Conservation (phyloP, 192 early-diverging fungal genomes). For the Umbelopsis vinacea region DNA sequence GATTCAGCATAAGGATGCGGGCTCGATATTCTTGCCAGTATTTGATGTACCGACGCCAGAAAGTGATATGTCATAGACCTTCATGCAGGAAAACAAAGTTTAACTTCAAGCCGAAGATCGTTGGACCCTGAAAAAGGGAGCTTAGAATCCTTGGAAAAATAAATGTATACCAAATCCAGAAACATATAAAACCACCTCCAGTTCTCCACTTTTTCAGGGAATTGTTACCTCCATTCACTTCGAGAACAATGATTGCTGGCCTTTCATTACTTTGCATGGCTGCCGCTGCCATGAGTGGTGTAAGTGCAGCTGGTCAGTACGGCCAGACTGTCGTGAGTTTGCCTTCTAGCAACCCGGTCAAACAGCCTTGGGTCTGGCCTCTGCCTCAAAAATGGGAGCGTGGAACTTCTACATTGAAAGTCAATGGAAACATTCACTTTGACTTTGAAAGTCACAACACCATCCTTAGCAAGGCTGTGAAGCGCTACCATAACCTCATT, state of each 20-base stretch:
- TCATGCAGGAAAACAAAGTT: slow-evolving; percentile 5
- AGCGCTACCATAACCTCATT: slow-evolving; percentile 55
- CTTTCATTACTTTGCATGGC: slow-evolving; percentile 27
- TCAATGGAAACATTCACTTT: slow-evolving; percentile 32
- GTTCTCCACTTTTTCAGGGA: neutral
- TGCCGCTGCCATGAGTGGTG: slow-evolving; percentile 14
- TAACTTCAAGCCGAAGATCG: neutral
- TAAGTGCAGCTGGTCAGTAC: slow-evolving; percentile 1
- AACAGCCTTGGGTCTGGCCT: slow-evolving; percentile 49
- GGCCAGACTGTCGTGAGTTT: slow-evolving; percentile 6
- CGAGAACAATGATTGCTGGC: neutral
- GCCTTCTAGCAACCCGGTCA: slow-evolving; percentile 40
- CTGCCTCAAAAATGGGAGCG: slow-evolving; percentile 46
- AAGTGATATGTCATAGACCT: too few relatives aligned
- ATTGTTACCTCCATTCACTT: neutral
- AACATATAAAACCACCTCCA: neutral
- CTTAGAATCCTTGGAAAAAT: neutral
- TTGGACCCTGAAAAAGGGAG: neutral
- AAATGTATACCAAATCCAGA: neutral
- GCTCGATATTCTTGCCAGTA: neutral
- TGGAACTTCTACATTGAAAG: slow-evolving; percentile 30
- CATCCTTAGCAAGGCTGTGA: slow-evolving; percentile 49
- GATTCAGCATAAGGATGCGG: too few relatives aligned
- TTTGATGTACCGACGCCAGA: neutral
- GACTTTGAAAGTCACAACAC: slow-evolving; percentile 30